These are phyloP conservation scores for Zea mays DNA, from an alignment of 176 grass and related monocot species.

Conservation along the genomic window Zm-B73-REFERENCE-NAM-5.0 NC_050096.1:198563501-198564000, in stretches of 20 bases:
- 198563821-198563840: background rate
- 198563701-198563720: background rate
- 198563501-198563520: background rate
- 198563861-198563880: conserved; percentile 84
- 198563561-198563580: background rate
- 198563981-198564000: conserved; percentile 61
- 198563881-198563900: conserved; percentile 69
- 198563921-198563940: conserved; percentile 85
- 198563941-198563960: conserved; percentile 81
- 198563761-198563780: background rate
- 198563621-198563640: background rate
- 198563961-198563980: conserved; percentile 72
- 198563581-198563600: background rate
- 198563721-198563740: background rate
- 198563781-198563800: background rate
- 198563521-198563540: background rate
- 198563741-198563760: background rate
- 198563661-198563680: background rate
- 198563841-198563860: conserved; percentile 49
- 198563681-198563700: background rate
- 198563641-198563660: background rate
- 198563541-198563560: background rate
- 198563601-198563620: background rate
- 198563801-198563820: background rate
- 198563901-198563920: conserved; percentile 84